These are phyloP conservation scores for Heliosperma pusillum DNA, from an alignment of 148 eudicot genomes.

Conservation along the genomic window DNA sequence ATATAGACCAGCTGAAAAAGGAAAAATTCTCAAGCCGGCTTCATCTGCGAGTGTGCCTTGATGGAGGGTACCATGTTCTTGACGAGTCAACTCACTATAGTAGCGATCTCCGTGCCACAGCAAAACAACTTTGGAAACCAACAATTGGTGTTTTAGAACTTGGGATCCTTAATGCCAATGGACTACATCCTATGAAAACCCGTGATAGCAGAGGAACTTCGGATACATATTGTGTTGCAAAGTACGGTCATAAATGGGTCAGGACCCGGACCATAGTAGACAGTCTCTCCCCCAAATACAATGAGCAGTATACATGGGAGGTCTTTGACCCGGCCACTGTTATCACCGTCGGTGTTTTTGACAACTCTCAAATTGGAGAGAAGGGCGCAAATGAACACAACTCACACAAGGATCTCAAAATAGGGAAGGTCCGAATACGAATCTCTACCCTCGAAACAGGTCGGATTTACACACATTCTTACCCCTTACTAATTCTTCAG, in stretches of 20 bases:
- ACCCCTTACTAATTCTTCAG: slow-evolving; percentile 78
- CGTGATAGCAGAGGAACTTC: slow-evolving; percentile 84
- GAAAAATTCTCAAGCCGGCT: slow-evolving; percentile 78
- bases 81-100: slow-evolving; percentile 97
- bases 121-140: slow-evolving; percentile 90
- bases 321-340: slow-evolving; percentile 95
- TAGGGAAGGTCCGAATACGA: slow-evolving; percentile 89
- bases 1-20: slow-evolving; percentile 80
- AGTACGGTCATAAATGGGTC: slow-evolving; percentile 93
- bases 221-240: slow-evolving; percentile 96
- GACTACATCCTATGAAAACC: slow-evolving; percentile 93
- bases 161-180: slow-evolving; percentile 74
- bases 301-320: slow-evolving; percentile 99
- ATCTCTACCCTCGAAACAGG: slow-evolving; percentile 93
- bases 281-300: slow-evolving; percentile 71
- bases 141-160: slow-evolving; percentile 85
- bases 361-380: slow-evolving; percentile 81
- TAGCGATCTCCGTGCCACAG: slow-evolving; percentile 90
- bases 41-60: slow-evolving; percentile 85
- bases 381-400: slow-evolving; percentile 45
- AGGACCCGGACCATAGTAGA: slow-evolving; percentile 87
- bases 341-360: slow-evolving; percentile 84
- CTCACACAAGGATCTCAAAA: slow-evolving; percentile 52
- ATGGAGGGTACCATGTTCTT: slow-evolving; percentile 96
- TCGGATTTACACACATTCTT: slow-evolving; percentile 83